Base-by-base conservation (phyloP, 2,329 filamentous ascomycete species). In the Diaporthe eres region DNA sequence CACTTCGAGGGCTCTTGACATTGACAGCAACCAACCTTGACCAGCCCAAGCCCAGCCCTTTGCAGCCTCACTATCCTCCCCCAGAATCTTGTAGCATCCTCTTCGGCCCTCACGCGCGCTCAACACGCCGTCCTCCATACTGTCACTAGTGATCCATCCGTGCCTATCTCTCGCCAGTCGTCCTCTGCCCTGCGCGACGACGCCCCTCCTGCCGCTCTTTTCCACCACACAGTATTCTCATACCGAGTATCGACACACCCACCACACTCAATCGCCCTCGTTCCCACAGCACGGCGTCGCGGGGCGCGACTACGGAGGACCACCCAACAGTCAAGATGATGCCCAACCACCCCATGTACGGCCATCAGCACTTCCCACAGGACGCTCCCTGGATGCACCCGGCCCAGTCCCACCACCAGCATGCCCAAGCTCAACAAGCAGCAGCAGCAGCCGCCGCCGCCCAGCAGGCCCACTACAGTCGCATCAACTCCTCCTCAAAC, bases 301-400 rank as follows among this genome's bases (percentile, higher is more conserved):
- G 76, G 74, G 70, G 68, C 76, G 37, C 70, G 74, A 55, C 51
- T n/a, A 70, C 34, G 49, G 39, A 71, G 51, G 22, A 73, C 55
- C 57, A 65, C 19, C 31, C 17, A 44, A 19, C 13, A 76, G 76
- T 80, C 81, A 87, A 84, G 79, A 93, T 93, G 91, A 90, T 92
- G 87, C 89, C 89, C 77, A 88, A 90, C 81, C 86, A 90, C 80
- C 91, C 92, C 84, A 88, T 92, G 81, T 93, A 93, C 84, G 91
- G 90, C 78, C 92, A 94, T 81, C 92, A 92, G 81, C 91, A 92
- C 80, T 92, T 92, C 81, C 89, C 88, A 70, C 91, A 93, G 82
- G 86, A 86, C 63, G 91, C 92, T 76, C 88, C 90, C 81, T 94
- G 92, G 92, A 90, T 93, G 88, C 91, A 93, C 79, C 90, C 92